Conservation (phyloP, 129 eudicot species). For the Arctium lappa region DNA sequence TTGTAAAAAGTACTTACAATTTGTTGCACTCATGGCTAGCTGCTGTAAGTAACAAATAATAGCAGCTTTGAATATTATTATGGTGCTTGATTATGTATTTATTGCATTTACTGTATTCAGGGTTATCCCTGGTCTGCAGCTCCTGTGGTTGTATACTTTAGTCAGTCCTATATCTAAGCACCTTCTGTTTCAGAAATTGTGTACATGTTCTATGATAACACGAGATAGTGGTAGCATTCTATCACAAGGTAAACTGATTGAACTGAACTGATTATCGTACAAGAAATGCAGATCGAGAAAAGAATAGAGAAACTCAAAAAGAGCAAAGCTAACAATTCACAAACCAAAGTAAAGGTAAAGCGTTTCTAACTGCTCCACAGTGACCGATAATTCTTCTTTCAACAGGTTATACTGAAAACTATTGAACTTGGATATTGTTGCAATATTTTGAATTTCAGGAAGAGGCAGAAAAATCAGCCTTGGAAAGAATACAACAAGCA, state of each 20-base stretch:
- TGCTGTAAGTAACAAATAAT: background rate
- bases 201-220: background rate
- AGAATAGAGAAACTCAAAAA: conserved; percentile 89
- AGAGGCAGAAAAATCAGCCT: conserved; percentile 88
- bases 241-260: conserved; percentile 26
- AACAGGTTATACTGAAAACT: background rate
- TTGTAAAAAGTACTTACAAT: background rate
- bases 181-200: background rate
- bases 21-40: background rate
- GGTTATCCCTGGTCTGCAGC: no score
- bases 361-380: background rate
- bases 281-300: conserved; percentile 94
- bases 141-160: no score
- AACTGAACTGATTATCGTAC: conserved; percentile 34
- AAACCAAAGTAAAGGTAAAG: conserved; percentile 72
- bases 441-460: conserved; percentile 52
- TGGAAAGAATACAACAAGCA: conserved; percentile 73
- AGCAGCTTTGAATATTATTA: background rate
- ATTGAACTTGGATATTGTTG: conserved; percentile 1
- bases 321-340: conserved; percentile 74
- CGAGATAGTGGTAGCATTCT: conserved; percentile 6
- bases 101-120: background rate
- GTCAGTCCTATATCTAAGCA: background rate
- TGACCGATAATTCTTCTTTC: background rate
- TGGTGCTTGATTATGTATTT: background rate